Conservation (phyloP, 2,329 filamentous ascomycete species). For the Fonsecaea pedrosoi region DNA sequence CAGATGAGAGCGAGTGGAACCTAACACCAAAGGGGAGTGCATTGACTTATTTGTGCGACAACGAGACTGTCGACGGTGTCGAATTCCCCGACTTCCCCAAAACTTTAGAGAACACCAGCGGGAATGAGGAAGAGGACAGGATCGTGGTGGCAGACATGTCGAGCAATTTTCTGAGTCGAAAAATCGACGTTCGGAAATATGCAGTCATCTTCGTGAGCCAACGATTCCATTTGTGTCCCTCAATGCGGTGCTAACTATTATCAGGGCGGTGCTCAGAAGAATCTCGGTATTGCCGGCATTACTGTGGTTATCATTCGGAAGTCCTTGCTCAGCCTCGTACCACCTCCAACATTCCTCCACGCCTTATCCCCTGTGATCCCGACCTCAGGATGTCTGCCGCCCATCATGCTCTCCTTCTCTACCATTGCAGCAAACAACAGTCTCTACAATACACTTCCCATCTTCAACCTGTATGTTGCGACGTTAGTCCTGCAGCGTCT, state of each 20-base stretch:
- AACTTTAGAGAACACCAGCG: slow-evolving; percentile 60
- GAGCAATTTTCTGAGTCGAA: slow-evolving; percentile 87
- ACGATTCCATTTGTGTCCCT: neutral
- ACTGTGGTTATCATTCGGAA: slow-evolving; percentile 87
- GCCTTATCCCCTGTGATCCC: slow-evolving; percentile 70
- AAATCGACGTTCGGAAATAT: slow-evolving; percentile 78
- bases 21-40: slow-evolving; percentile 67
- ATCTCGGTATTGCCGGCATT: slow-evolving; percentile 83
- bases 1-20: slow-evolving; percentile 78
- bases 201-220: slow-evolving; percentile 77
- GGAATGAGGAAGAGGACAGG: slow-evolving; percentile 67
- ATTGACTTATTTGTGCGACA: slow-evolving; percentile 89
- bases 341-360: slow-evolving; percentile 72
- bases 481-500: slow-evolving; percentile 85
- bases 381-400: slow-evolving; percentile 62
- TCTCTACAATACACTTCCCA: slow-evolving; percentile 93
- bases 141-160: slow-evolving; percentile 92
- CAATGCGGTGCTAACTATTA: slow-evolving; percentile 8
- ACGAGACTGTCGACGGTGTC: slow-evolving; percentile 82
- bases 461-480: slow-evolving; percentile 91
- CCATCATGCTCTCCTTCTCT: slow-evolving; percentile 81
- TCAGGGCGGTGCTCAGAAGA: slow-evolving; percentile 83
- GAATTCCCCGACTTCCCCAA: slow-evolving; percentile 81
- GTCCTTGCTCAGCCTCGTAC: slow-evolving; percentile 72
- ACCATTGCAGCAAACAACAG: slow-evolving; percentile 91